Evolutionary conservation across 2,329 filamentous ascomycete genomes (phyloP).

Genomic region (Sodiomyces alkalinus): DNA sequence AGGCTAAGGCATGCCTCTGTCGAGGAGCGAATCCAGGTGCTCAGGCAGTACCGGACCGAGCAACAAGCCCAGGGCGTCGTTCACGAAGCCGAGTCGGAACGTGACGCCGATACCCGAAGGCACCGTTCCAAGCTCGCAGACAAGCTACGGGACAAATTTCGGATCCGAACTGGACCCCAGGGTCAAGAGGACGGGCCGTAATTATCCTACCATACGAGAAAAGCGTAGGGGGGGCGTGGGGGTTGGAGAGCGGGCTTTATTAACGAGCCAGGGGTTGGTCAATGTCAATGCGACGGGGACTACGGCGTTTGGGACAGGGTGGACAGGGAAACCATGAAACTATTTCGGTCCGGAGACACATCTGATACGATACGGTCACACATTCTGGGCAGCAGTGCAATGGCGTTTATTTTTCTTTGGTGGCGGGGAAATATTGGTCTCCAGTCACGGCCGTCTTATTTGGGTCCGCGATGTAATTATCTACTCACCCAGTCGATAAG

Average conservation of each 20-base stretch:
- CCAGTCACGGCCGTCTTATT: too few species aligned
- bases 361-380: too few species aligned
- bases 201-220: too few species aligned
- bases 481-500: too few species aligned
- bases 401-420: too few species aligned
- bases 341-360: too few species aligned
- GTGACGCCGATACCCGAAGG: conserved; percentile 17
- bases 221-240: neutral
- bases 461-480: too few species aligned
- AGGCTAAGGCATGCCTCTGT: conserved; percentile 41
- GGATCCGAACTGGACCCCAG: conserved; percentile 32
- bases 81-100: conserved; percentile 13
- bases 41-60: conserved; percentile 32
- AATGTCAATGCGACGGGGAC: neutral
- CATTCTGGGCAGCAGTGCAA: too few species aligned
- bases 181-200: too few species aligned
- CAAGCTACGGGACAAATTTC: conserved; percentile 37
- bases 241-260: neutral
- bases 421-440: too few species aligned
- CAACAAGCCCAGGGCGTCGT: conserved; percentile 12
- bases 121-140: conserved; percentile 29
- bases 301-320: too few species aligned
- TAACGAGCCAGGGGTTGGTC: neutral
- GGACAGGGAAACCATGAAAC: neutral
- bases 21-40: conserved; percentile 45